phyloP scores from a whole-genome alignment of 2,329 filamentous ascomycete species.

The Septoria petroselini region DNA sequence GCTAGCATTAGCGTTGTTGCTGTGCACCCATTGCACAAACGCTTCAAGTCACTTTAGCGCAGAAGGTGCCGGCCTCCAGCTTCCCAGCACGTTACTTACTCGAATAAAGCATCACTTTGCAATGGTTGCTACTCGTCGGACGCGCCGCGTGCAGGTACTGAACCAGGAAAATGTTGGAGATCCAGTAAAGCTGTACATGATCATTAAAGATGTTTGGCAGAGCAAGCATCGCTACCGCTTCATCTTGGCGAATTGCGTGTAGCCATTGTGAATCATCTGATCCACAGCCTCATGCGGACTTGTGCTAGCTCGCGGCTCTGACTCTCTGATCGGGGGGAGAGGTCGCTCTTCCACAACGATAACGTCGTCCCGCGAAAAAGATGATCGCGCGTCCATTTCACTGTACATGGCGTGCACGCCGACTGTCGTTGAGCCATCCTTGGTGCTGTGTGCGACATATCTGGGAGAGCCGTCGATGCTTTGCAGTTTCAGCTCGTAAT shows the following conservation, averaged over 20 bases:
- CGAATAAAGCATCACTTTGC: no score
- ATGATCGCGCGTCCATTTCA: constrained; percentile 7
- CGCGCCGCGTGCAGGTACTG: no score
- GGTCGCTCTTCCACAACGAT: constrained; percentile 8
- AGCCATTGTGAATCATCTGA: constrained; percentile 22
- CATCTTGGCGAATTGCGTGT: constrained; percentile 20
- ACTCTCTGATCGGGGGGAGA: not conserved
- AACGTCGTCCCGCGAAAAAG: constrained; percentile 3
- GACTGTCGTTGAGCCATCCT: constrained; percentile 2
- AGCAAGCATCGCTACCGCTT: no score
- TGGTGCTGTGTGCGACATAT: constrained; percentile 4
- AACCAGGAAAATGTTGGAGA: no score
- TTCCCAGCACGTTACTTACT: no score
- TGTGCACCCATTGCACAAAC: no score
- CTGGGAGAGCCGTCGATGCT: constrained; percentile 5
- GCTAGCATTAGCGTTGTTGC: no score
- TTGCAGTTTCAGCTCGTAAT: constrained; percentile 16
- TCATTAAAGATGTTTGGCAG: not conserved
- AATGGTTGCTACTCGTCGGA: no score
- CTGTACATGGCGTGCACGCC: constrained; percentile 1
- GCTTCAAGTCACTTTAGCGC: no score
- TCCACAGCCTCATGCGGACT: constrained; percentile 11
- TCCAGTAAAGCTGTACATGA: not conserved
- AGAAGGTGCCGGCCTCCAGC: no score
- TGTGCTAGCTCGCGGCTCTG: constrained; percentile 4